A percentile compares a stretch with the other conserved stretches of the same genome.
Conservation (phyloP, 2,329 filamentous ascomycete genomes). For the Periconia macrospinosa region DNA sequence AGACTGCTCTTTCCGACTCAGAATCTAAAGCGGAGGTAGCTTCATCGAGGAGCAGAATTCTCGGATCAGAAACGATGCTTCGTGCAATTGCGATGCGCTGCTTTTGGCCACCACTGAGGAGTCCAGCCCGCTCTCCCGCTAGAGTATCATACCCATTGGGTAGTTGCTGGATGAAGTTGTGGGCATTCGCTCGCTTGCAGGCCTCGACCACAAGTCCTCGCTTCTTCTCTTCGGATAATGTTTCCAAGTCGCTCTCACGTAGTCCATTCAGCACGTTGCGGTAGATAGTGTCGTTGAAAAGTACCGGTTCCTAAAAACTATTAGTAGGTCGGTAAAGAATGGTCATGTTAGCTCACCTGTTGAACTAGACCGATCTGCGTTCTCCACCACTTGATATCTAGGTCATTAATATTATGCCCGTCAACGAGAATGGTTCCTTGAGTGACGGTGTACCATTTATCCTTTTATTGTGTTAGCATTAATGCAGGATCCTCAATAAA, state of each 20-base stretch:
- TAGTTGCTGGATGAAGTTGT: slow-evolving; percentile 79
- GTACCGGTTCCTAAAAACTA: slow-evolving; percentile 86
- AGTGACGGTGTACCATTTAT: too few relatives aligned
- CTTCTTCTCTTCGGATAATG: slow-evolving; percentile 36
- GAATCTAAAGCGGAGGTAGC: slow-evolving; percentile 89
- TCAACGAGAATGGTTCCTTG: too few relatives aligned
- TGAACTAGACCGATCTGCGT: too few relatives aligned
- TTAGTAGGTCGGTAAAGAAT: too few relatives aligned
- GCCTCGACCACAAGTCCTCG: slow-evolving; percentile 63
- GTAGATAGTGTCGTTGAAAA: slow-evolving; percentile 86
- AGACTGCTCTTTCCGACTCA: slow-evolving; percentile 70
- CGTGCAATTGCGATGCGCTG: slow-evolving; percentile 91
- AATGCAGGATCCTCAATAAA: too few relatives aligned
- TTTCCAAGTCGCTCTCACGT: slow-evolving; percentile 61
- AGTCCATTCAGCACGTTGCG: slow-evolving; percentile 85
- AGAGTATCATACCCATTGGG: slow-evolving; percentile 76
- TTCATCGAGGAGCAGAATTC: slow-evolving; percentile 86
- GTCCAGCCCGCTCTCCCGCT: slow-evolving; percentile 86
- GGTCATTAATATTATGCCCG: too few relatives aligned
- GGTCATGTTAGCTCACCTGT: too few relatives aligned
- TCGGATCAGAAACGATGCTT: slow-evolving; percentile 83
- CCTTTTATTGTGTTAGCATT: too few relatives aligned
- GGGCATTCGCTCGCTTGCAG: slow-evolving; percentile 71
- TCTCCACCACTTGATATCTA: too few relatives aligned
- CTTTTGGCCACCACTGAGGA: slow-evolving; percentile 89